A percentile compares a stretch with the other conserved stretches of the same genome.
phyloP scores from a whole-genome alignment of 106 monocot genomes.

The Phalaenopsis aphrodite region DNA sequence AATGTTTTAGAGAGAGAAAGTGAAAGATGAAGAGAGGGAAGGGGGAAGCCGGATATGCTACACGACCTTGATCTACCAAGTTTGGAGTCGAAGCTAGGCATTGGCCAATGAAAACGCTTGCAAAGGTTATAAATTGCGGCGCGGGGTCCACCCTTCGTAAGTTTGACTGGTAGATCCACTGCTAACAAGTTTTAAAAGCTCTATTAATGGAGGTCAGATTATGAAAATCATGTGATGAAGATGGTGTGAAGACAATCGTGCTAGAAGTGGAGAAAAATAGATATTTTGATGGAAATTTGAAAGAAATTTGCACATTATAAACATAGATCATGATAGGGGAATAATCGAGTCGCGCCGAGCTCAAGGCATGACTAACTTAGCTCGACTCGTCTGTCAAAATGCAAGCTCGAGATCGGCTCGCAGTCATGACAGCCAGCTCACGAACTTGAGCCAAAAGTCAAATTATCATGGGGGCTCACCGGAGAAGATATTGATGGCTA shows the following conservation, averaged over 20 bases:
- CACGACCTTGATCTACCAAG: slow-evolving; percentile 30
- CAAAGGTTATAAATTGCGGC: slow-evolving; percentile 65
- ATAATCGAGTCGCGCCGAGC: no score
- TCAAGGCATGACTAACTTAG: no score
- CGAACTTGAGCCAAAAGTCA: no score
- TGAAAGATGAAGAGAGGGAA: background rate
- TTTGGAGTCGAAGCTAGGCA: slow-evolving; percentile 49
- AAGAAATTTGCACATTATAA: background rate
- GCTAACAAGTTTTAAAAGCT: background rate
- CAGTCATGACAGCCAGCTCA: no score
- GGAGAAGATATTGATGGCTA: no score
- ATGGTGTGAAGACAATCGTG: background rate
- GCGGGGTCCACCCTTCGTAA: slow-evolving; percentile 86
- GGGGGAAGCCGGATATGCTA: background rate
- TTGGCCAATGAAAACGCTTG: slow-evolving; percentile 64
- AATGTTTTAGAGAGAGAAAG: background rate
- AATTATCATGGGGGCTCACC: no score
- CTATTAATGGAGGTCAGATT: background rate
- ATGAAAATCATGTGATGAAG: background rate
- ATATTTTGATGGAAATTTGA: background rate
- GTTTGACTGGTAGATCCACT: slow-evolving; percentile 37
- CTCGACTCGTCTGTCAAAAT: no score
- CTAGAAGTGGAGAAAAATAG: background rate
- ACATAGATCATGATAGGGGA: background rate
- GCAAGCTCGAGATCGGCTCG: no score